phyloP scores from a whole-genome alignment of 495 filamentous ascomycete species.

The Rostrohypoxylon terebratum region DNA sequence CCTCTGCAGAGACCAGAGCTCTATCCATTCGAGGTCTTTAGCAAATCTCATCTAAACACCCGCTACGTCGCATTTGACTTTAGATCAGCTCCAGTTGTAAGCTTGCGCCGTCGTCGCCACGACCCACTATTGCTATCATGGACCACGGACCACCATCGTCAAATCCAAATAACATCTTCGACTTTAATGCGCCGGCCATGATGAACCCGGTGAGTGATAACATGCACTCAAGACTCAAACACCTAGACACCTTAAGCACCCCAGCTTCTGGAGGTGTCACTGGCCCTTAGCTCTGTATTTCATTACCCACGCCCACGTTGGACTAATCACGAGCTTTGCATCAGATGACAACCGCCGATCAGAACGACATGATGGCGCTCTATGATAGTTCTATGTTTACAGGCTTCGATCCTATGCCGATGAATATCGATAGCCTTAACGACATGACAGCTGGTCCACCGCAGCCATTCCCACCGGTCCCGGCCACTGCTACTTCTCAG shows the following conservation, averaged over 20 bases:
- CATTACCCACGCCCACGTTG: background rate
- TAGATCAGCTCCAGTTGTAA: constrained; percentile 33
- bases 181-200: constrained; percentile 44
- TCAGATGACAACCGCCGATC: constrained; percentile 50
- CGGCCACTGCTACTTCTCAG: constrained; percentile 35
- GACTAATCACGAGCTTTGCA: constrained; percentile 39
- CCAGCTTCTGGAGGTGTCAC: constrained; percentile 10
- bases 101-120: constrained; percentile 32
- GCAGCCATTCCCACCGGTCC: constrained; percentile 39
- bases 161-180: constrained; percentile 50
- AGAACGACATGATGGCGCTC: constrained; percentile 56
- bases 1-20: constrained; percentile 30
- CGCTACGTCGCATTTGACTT: constrained; percentile 37
- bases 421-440: constrained; percentile 52
- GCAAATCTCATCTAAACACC: constrained; percentile 17
- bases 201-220: constrained; percentile 46
- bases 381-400: constrained; percentile 53
- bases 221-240: constrained; percentile 14
- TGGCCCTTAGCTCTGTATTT: constrained; percentile 4
- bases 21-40: constrained; percentile 22
- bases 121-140: constrained; percentile 49
- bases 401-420: constrained; percentile 55
- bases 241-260: background rate
- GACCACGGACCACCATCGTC: constrained; percentile 52
- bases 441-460: constrained; percentile 39